phyloP scores from a whole-genome alignment of 2,329 filamentous ascomycete species.

The Anthostomella pinea region DNA sequence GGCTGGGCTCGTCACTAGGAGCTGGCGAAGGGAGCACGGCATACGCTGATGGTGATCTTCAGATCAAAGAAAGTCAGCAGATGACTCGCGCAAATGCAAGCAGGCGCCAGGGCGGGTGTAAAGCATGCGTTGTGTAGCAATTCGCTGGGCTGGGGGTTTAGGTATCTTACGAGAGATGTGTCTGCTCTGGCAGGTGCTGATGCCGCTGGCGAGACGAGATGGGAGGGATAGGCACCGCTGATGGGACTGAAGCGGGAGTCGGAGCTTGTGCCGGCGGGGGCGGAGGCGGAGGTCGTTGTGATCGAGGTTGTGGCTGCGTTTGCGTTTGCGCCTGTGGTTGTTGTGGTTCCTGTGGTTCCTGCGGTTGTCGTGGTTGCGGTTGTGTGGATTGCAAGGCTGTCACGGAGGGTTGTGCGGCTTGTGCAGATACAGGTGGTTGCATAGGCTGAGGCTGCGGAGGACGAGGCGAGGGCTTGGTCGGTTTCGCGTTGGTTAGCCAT shows the following conservation, averaged over 20 bases:
- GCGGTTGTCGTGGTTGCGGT: slow-evolving; percentile 2
- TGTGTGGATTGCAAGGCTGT: slow-evolving; percentile 4
- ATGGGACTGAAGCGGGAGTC: background rate
- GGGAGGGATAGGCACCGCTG: background rate
- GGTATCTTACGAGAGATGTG: slow-evolving; percentile 22
- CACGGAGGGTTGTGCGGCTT: slow-evolving; percentile 10
- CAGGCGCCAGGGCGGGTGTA: background rate
- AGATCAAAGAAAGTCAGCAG: slow-evolving; percentile 5
- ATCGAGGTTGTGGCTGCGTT: slow-evolving; percentile 2
- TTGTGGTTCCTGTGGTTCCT: too few relatives aligned
- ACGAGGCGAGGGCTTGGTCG: slow-evolving; percentile 30
- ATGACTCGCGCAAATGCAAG: slow-evolving; percentile 5
- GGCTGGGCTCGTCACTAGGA: slow-evolving; percentile 59
- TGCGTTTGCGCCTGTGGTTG: background rate
- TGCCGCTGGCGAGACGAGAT: background rate
- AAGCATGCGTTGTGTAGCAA: too few relatives aligned
- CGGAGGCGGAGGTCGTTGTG: slow-evolving; percentile 7
- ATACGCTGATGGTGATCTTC: slow-evolving; percentile 20
- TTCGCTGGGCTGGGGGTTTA: too few relatives aligned
- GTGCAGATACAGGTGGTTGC: slow-evolving; percentile 7
- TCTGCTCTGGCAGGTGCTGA: slow-evolving; percentile 10
- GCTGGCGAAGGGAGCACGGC: slow-evolving; percentile 59
- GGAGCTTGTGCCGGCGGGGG: background rate
- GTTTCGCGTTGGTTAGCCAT: slow-evolving; percentile 32
- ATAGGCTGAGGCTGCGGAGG: slow-evolving; percentile 17